phyloP scores from a whole-genome alignment of 495 filamentous ascomycete genomes.

The Aspergillus baeticus region DNA sequence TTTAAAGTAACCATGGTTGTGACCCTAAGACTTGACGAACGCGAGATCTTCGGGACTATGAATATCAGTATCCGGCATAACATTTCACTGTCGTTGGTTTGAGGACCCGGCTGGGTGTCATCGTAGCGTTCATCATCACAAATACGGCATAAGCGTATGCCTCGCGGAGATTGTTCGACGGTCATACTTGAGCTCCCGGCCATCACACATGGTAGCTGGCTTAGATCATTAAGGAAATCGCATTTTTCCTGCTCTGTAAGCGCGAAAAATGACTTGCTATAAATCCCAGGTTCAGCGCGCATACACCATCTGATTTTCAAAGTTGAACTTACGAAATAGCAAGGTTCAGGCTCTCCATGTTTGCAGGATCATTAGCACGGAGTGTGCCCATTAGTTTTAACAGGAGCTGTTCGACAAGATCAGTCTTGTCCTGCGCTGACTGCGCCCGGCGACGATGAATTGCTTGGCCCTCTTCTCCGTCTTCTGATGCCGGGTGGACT shows the following conservation, averaged over 20 bases:
- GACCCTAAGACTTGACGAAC: slow-evolving; percentile 62
- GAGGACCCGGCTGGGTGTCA: slow-evolving; percentile 19
- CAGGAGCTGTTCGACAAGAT: slow-evolving; percentile 22
- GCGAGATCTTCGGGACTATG: slow-evolving; percentile 57
- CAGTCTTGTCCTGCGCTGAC: neutral
- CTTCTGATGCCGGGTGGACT: slow-evolving; percentile 3
- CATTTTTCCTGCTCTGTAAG: slow-evolving; percentile 31
- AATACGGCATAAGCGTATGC: slow-evolving; percentile 35
- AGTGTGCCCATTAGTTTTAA: slow-evolving; percentile 21
- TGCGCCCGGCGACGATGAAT: slow-evolving; percentile 23
- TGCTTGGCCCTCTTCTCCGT: slow-evolving; percentile 16
- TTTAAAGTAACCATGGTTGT: slow-evolving; percentile 70
- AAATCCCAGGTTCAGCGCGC: slow-evolving; percentile 14
- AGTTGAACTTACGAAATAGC: slow-evolving; percentile 31
- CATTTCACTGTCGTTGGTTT: slow-evolving; percentile 37
- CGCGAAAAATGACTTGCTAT: slow-evolving; percentile 24
- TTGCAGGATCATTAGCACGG: slow-evolving; percentile 12
- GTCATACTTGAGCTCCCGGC: slow-evolving; percentile 24
- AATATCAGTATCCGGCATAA: slow-evolving; percentile 53
- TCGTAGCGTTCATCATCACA: slow-evolving; percentile 31
- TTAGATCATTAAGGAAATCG: slow-evolving; percentile 34
- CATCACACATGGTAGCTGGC: slow-evolving; percentile 45
- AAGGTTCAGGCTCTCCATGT: slow-evolving; percentile 24
- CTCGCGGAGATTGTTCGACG: slow-evolving; percentile 16
- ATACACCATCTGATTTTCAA: slow-evolving; percentile 3